Evolutionary conservation across 164 flowering plant genomes (phyloP).

Genomic region (Liquidambar formosana): DNA sequence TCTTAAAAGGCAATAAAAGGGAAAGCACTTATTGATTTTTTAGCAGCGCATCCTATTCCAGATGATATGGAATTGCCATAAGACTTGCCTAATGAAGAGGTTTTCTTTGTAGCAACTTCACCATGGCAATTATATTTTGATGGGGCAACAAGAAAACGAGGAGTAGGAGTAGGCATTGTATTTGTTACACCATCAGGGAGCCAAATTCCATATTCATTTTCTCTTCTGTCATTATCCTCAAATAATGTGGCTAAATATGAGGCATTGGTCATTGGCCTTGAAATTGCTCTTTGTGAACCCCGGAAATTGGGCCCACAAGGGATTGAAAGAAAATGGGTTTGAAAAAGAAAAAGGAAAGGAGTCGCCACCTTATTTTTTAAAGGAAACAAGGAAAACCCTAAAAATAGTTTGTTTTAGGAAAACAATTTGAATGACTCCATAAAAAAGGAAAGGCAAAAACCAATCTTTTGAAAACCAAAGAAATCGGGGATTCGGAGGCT

Average conservation of each 20-base stretch:
- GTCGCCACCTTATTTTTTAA: no score
- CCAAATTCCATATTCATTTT: no score
- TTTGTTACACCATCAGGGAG: not conserved
- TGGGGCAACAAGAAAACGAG: not conserved
- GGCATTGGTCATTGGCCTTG: not conserved
- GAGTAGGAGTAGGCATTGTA: conserved; percentile 1
- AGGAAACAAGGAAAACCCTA: no score
- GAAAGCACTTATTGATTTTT: not conserved
- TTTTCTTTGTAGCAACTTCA: not conserved
- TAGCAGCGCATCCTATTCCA: not conserved
- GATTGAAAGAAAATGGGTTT: no score
- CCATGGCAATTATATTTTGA: conserved; percentile 1
- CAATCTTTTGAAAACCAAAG: no score
- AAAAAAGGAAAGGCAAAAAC: no score
- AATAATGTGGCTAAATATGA: not conserved
- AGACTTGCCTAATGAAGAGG: not conserved
- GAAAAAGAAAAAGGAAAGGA: no score
- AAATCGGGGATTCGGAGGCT: no score
- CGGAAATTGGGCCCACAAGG: no score
- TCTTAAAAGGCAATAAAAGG: not conserved
- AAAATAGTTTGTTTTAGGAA: no score
- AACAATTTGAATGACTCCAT: no score
- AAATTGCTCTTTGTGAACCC: not conserved
- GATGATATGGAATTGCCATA: not conserved
- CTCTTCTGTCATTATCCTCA: no score